Evolutionary conservation across 176 grass and related monocot genomes (phyloP), one percentile per base, ranked within the genome.

Genomic region (Coix lacrymajobi): DNA sequence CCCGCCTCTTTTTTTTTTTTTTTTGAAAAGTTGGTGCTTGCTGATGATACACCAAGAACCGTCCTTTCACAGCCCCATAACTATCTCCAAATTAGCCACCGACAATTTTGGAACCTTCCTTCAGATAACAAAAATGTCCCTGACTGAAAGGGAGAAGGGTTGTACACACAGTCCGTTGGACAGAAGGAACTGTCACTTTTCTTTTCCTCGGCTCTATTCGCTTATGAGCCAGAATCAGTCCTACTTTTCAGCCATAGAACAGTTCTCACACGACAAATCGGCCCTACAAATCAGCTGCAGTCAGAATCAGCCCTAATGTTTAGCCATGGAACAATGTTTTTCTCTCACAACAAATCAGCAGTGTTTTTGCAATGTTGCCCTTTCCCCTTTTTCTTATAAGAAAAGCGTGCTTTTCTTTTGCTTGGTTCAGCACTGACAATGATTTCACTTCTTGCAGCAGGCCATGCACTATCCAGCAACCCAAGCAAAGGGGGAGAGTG

Each of bases 401-500:
- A 58, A 66, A 49, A 15, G 2, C 69, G 28, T 84, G 22, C 39
- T 41, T 39, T 41, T 81, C 20, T 66, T 56, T 34, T 72, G 46
- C 56, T 14, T 48, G 34, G 26, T 52, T 62, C 37, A 79, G 29
- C 46, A n/a, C 40, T 73, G 62, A 75, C 0, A 84, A 62, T 54
- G 14, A 73, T 80, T 77, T 86, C 71, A 76, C 83, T 80, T 61
- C 56, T 72, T 94, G 56, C 76, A 78, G 78, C 62, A 94, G 92
- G 92, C 65, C 87, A 76, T 78, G 84, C 62, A 54, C 78, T 86
- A 67, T 85, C 83, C 77, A 93, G 71, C 84, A 89, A 73, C 40
- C 83, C 85, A 32, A 92, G 84, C 69, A 73, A 78, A 58, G 85
- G 74, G 33, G 88, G 89, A 54, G 86, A 97, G 22, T 82, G 86